Evolutionary conservation across 164 flowering plant genomes (phyloP), one percentile per base, ranked within the genome.

Genomic region (Cinnamomum chago): DNA sequence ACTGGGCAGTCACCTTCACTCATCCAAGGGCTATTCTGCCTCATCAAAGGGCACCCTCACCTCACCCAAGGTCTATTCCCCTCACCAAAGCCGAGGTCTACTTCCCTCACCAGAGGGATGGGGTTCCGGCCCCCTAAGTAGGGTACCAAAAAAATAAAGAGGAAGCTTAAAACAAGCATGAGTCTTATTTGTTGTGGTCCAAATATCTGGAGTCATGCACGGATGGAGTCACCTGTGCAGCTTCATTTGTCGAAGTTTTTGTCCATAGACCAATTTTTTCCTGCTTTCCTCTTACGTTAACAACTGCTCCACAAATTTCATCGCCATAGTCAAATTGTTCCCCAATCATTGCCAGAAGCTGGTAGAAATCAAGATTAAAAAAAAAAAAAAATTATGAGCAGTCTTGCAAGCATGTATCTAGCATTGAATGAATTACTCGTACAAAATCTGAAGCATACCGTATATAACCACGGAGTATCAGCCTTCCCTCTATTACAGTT

Each of bases 301-400:
- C 87, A 78, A 93, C 99, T 2, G 91, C 98, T 79, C 99, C 99
- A 82, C 99, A 95, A 27, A 95, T 92, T 79, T 95, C 99, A 84
- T 92, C 99, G 22, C 98, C 99, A 82, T 87, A 76, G 74, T 92
- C 96, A 81, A 95, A 95, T 77, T 95, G 99, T 76, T 95, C 99
- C 28, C 99, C 99, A 79, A 95, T 91, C 97, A 95, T 85, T 24
- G 97, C 99, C 77, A 95, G 80, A 86, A 93, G 75, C 98, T 95
- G 77, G 50, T 24, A 28, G 60, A 35, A 70, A 70, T 25, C 58
- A 9, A 74, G 9, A 50, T 12, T 60, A 30, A 64, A 72, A 72
- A 81, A n/a, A n/a, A n/a, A n/a, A 62, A 64, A 5, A 62, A 64
- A 24, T 20, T 23, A 20, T 18, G 64, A n/a, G 64, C 64, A 64